Evolutionary conservation across 2,329 filamentous ascomycete genomes (phyloP).

Genomic region (Diplodia mutila): DNA sequence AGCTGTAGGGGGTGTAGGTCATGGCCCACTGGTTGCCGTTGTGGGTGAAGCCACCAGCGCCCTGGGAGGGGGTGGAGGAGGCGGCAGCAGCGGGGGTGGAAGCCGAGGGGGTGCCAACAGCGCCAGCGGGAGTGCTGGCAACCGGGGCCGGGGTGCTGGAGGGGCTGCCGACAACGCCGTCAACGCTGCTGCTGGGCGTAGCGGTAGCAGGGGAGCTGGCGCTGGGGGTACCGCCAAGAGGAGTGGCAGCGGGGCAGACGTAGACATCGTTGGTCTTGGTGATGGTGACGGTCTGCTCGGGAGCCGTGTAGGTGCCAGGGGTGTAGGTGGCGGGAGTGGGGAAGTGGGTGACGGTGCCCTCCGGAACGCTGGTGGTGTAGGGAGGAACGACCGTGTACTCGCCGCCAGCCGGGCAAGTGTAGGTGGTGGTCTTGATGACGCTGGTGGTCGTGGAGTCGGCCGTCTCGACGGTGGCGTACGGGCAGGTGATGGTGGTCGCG

Average conservation of each 20-base stretch:
- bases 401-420: slow-evolving; percentile 72
- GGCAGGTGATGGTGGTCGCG: slow-evolving; percentile 70
- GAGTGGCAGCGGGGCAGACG: slow-evolving; percentile 65
- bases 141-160: slow-evolving; percentile 16
- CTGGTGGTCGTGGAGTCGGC: slow-evolving; percentile 63
- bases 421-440: slow-evolving; percentile 70
- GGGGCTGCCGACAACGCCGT: slow-evolving; percentile 10
- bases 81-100: slow-evolving; percentile 28
- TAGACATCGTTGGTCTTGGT: slow-evolving; percentile 70
- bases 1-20: slow-evolving; percentile 54
- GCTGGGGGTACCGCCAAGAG: slow-evolving; percentile 13
- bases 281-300: slow-evolving; percentile 68
- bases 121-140: not conserved
- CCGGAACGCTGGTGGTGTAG: slow-evolving; percentile 63
- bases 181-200: slow-evolving; percentile 27
- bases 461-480: slow-evolving; percentile 68
- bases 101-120: slow-evolving; percentile 6
- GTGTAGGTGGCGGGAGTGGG: slow-evolving; percentile 67
- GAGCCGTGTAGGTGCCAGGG: slow-evolving; percentile 74
- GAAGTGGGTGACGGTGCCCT: slow-evolving; percentile 52
- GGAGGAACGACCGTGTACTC: slow-evolving; percentile 75
- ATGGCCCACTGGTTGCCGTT: slow-evolving; percentile 54
- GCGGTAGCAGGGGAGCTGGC: slow-evolving; percentile 12
- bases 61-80: slow-evolving; percentile 28
- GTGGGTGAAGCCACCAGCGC: slow-evolving; percentile 37